Conservation (phyloP, 306 rosid genomes). For the Argentina anserina region DNA sequence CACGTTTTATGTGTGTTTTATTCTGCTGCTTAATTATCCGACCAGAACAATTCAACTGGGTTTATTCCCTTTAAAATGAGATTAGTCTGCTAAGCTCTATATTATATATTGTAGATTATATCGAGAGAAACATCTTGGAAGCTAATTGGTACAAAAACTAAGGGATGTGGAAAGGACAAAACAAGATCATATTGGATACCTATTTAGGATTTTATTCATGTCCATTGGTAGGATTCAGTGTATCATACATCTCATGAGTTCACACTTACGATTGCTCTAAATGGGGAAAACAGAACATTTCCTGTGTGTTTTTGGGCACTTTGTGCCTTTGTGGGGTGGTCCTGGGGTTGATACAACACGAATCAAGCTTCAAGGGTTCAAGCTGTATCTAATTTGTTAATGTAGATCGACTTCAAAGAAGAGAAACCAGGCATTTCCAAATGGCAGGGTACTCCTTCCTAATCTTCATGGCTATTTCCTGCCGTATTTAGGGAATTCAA, state of each 20-base stretch:
- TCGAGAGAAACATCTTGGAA: neutral
- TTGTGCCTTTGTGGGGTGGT: neutral
- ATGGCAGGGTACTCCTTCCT: no score
- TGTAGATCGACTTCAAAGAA: neutral
- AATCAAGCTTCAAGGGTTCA: neutral
- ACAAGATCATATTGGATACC: neutral
- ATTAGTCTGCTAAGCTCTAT: neutral
- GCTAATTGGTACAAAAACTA: neutral
- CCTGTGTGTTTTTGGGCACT: no score
- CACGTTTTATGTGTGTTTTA: neutral
- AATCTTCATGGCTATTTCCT: no score
- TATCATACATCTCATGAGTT: neutral
- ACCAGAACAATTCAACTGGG: neutral
- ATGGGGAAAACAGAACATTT: neutral
- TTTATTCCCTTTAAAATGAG: neutral
- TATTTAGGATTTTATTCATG: neutral
- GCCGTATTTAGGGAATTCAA: no score
- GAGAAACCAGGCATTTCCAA: neutral
- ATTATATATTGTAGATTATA: neutral
- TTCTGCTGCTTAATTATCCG: neutral
- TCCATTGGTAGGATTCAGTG: neutral
- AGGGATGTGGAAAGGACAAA: neutral
- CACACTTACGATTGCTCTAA: neutral
- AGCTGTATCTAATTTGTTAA: neutral
- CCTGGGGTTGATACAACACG: neutral